Evolutionary conservation across 2,329 filamentous ascomycete genomes (phyloP).

Genomic region (Colletotrichum australisinense): DNA sequence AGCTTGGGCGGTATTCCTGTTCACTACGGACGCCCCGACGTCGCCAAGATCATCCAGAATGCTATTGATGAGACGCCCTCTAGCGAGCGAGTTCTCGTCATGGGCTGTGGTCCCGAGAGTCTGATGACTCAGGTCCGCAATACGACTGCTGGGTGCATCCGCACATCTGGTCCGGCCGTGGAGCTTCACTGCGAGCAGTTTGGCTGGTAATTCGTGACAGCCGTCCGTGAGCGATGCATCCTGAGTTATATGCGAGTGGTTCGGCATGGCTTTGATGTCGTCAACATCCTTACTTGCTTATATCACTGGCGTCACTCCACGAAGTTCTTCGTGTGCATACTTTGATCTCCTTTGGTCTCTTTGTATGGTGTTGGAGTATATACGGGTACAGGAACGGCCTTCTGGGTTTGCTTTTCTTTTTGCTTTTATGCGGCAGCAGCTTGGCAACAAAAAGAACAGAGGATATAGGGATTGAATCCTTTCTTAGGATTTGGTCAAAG

Average conservation of each 20-base stretch:
- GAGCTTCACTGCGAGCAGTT: slow-evolving; percentile 62
- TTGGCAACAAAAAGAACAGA: not conserved
- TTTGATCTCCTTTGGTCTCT: slow-evolving; percentile 1
- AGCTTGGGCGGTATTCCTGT: slow-evolving; percentile 40
- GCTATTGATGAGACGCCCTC: slow-evolving; percentile 42
- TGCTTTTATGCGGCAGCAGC: slow-evolving; percentile 8
- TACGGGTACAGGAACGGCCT: slow-evolving; percentile 2
- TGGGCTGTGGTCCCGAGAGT: slow-evolving; percentile 58
- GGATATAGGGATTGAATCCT: not conserved
- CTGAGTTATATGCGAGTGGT: not conserved
- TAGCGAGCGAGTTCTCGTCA: slow-evolving; percentile 52
- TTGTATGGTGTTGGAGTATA: slow-evolving; percentile 16
- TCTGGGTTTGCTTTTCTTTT: not conserved
- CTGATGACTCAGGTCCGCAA: slow-evolving; percentile 56
- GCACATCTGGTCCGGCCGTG: slow-evolving; percentile 53
- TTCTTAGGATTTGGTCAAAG: not conserved
- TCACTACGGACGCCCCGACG: slow-evolving; percentile 49
- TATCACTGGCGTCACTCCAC: not conserved
- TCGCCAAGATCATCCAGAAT: slow-evolving; percentile 47
- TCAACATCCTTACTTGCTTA: not conserved
- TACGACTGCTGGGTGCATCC: slow-evolving; percentile 52
- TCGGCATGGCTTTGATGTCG: not conserved
- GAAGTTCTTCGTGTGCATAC: slow-evolving; percentile 13
- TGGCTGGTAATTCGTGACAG: slow-evolving; percentile 48
- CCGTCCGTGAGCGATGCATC: not conserved